Evolutionary conservation across 192 early-diverging fungal species (phyloP).

Genomic region (Spizellomyces punctatus): DNA sequence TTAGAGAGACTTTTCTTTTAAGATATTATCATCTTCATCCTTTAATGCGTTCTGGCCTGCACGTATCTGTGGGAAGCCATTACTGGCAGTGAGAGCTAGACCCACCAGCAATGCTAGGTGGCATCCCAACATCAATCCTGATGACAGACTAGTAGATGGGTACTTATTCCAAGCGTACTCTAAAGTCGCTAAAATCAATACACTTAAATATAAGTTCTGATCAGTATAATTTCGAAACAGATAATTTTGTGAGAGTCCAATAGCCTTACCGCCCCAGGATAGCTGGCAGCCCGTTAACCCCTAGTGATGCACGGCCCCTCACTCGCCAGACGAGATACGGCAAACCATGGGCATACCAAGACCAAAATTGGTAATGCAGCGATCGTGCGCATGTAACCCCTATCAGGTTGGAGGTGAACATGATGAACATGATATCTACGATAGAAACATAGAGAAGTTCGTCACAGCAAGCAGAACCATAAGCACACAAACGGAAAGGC

Average conservation of each 20-base stretch:
- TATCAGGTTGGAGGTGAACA: conserved; percentile 89
- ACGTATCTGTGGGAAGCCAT: too few species aligned
- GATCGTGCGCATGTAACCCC: conserved; percentile 87
- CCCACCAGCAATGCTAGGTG: conserved; percentile 31
- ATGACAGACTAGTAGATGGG: conserved; percentile 68
- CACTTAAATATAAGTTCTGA: conserved; percentile 34
- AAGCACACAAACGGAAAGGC: too few species aligned
- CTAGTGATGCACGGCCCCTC: too few species aligned
- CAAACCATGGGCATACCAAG: conserved; percentile 88
- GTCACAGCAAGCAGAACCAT: too few species aligned
- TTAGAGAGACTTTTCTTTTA: too few species aligned
- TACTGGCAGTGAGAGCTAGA: neutral
- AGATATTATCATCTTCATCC: too few species aligned
- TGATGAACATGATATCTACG: conserved; percentile 61
- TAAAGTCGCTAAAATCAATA: conserved; percentile 30
- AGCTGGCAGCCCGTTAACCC: too few species aligned
- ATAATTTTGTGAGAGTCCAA: too few species aligned
- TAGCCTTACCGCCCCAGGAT: too few species aligned
- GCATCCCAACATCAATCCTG: conserved; percentile 43
- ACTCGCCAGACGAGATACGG: conserved; percentile 75
- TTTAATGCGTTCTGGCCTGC: too few species aligned
- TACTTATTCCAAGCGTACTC: conserved; percentile 89
- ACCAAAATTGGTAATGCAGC: conserved; percentile 96
- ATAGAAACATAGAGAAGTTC: neutral
- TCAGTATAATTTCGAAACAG: conserved; percentile 9